phyloP scores from a whole-genome alignment of 805 yeast species.

The Wickerhamomyces bovis region DNA sequence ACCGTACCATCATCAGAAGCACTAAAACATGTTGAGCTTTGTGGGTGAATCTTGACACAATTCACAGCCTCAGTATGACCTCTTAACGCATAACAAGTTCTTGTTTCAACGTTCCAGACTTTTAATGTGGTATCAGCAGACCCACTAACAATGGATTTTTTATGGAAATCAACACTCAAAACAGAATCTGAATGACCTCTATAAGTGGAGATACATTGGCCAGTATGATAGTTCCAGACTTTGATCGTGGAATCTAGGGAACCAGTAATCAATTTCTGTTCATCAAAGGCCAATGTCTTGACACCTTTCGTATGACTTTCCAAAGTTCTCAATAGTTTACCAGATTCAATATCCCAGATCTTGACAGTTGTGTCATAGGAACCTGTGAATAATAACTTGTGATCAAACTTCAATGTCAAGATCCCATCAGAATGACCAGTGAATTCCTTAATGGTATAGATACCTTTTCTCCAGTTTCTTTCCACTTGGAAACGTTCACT shows the following conservation, averaged over 20 bases:
- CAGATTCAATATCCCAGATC: conserved; percentile 87
- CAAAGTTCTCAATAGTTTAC: conserved; percentile 69
- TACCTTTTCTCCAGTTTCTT: conserved; percentile 90
- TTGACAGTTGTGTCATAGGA: conserved; percentile 87
- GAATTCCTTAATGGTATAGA: conserved; percentile 56
- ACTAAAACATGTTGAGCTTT: conserved; percentile 72
- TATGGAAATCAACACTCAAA: conserved; percentile 72
- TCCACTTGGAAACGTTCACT: conserved; percentile 88
- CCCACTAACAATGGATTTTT: conserved; percentile 84
- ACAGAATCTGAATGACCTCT: conserved; percentile 89
- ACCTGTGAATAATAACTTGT: conserved; percentile 79
- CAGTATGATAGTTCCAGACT: conserved; percentile 94
- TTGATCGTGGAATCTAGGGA: conserved; percentile 87
- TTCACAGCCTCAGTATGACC: conserved; percentile 95
- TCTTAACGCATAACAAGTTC: conserved; percentile 86
- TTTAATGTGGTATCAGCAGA: conserved; percentile 89
- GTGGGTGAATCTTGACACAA: conserved; percentile 78
- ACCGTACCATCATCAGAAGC: conserved; percentile 91
- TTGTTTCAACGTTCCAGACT: conserved; percentile 93
- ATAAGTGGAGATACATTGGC: conserved; percentile 90
- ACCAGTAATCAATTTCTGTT: conserved; percentile 84
- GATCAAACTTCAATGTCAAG: conserved; percentile 80
- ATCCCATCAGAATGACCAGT: conserved; percentile 85
- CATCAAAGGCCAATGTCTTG: conserved; percentile 78
- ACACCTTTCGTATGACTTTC: conserved; percentile 89